Conservation (phyloP, 371 early-diverging fungal genomes). For the Mortierella sp. region DNA sequence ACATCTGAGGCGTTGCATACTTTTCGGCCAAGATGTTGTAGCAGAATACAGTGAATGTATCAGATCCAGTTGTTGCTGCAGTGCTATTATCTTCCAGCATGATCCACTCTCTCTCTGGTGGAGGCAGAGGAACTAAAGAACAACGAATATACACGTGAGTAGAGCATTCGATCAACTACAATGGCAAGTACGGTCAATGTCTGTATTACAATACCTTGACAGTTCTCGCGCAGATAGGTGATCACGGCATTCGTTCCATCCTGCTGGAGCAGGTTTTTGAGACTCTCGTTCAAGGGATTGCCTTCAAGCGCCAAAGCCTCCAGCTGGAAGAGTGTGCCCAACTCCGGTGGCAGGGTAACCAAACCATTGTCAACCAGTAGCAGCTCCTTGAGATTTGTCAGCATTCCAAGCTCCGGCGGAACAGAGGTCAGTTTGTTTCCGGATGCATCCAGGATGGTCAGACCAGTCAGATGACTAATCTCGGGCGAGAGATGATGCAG, state of each 20-base stretch:
- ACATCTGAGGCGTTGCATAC: conserved; percentile 89
- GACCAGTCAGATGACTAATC: conserved; percentile 71
- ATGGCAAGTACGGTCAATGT: no score
- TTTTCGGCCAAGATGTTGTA: conserved; percentile 97
- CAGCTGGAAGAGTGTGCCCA: conserved; percentile 94
- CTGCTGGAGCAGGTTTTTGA: conserved; percentile 83
- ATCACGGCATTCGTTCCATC: conserved; percentile 92
- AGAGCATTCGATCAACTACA: no score
- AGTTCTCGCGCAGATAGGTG: conserved; percentile 91
- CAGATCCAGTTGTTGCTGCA: conserved; percentile 46
- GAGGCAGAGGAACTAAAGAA: conserved; percentile 77
- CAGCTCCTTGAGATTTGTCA: conserved; percentile 87
- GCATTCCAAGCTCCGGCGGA: conserved; percentile 93
- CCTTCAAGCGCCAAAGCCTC: conserved; percentile 96
- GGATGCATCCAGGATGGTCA: conserved; percentile 87
- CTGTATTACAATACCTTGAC: conserved; percentile 85
- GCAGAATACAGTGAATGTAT: conserved; percentile 87
- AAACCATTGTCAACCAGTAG: conserved; percentile 95
- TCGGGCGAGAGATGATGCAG: conserved; percentile 81
- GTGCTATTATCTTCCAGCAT: conserved; percentile 64
- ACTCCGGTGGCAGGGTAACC: conserved; percentile 88
- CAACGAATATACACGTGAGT: not conserved
- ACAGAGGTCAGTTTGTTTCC: conserved; percentile 90
- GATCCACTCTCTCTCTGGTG: conserved; percentile 95
- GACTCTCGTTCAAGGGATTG: conserved; percentile 93